These are phyloP conservation scores for Hygrocybe punicea DNA, from an alignment of 768 basidiomycete species.

Conservation along the genomic window DNA sequence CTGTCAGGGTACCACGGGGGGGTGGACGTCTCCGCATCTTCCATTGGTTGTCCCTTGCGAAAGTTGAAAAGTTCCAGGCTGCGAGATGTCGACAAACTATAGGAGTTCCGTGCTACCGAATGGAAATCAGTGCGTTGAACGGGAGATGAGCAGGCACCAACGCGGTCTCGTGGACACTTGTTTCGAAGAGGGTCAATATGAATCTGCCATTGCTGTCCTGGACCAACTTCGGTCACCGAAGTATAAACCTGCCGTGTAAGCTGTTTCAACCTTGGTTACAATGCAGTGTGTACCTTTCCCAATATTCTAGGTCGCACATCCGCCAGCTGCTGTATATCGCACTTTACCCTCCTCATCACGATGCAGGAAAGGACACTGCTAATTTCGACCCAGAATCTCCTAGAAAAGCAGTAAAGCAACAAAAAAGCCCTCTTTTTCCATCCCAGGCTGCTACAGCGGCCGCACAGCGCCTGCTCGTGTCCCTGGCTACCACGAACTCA, in stretches of 20 bases:
- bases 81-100: no score
- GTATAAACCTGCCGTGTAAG: constrained; percentile 59
- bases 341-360: constrained; percentile 49
- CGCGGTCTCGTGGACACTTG: constrained; percentile 64
- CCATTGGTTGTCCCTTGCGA: no score
- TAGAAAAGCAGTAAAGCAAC: constrained; percentile 44
- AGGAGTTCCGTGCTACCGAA: not conserved
- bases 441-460: constrained; percentile 46
- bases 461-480: constrained; percentile 52
- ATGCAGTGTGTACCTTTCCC: constrained; percentile 1
- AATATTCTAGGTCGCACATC: constrained; percentile 50
- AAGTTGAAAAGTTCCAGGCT: no score
- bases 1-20: no score
- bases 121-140: constrained; percentile 25
- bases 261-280: constrained; percentile 8
- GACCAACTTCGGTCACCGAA: constrained; percentile 56
- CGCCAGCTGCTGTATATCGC: constrained; percentile 68
- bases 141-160: constrained; percentile 47
- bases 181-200: constrained; percentile 75
- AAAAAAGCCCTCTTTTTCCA: constrained; percentile 32
- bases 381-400: constrained; percentile 43
- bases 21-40: no score
- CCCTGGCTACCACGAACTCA: constrained; percentile 55
- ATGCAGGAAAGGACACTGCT: constrained; percentile 20
- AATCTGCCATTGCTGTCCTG: constrained; percentile 59